A percentile compares a stretch with the other conserved stretches of the same genome.
phyloP scores from a whole-genome alignment of 2,329 filamentous ascomycete genomes.

The Penicillium sp. region DNA sequence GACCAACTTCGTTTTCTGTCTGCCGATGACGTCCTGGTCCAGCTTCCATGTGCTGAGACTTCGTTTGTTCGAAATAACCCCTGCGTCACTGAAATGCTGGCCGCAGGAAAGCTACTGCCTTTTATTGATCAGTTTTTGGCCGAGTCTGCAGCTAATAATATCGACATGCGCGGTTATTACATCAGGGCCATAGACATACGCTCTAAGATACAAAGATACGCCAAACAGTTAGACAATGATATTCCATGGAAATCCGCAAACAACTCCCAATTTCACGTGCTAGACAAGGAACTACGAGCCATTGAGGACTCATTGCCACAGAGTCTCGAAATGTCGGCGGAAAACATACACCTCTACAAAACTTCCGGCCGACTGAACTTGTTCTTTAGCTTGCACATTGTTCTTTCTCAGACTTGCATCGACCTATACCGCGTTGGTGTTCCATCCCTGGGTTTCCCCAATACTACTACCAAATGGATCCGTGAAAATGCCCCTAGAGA shows the following conservation, averaged over 20 bases:
- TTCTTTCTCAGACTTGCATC: slow-evolving; percentile 6
- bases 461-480: slow-evolving; percentile 1
- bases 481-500: slow-evolving; percentile 4
- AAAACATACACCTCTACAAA: slow-evolving; percentile 11
- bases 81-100: slow-evolving; percentile 26
- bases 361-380: slow-evolving; percentile 8
- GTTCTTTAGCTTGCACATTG: slow-evolving; percentile 7
- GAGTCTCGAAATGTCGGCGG: slow-evolving; percentile 5
- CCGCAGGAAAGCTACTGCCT: slow-evolving; percentile 2
- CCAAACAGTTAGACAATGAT: slow-evolving; percentile 3
- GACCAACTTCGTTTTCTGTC: slow-evolving; percentile 28
- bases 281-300: slow-evolving; percentile 1
- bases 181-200: slow-evolving; percentile 3
- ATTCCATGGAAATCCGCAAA: neutral
- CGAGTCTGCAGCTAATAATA: neutral
- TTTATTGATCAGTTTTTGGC: neutral
- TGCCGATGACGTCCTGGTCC: slow-evolving; percentile 29
- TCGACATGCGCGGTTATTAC: slow-evolving; percentile 9
- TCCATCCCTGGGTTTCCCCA: neutral
- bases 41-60: slow-evolving; percentile 28
- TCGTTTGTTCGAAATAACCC: slow-evolving; percentile 27
- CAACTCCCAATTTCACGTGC: neutral
- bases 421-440: slow-evolving; percentile 8
- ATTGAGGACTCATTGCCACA: slow-evolving; percentile 4
- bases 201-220: slow-evolving; percentile 10